These are phyloP conservation scores for Talaromyces sp. DNA, from an alignment of 2,329 filamentous ascomycete species.

Conservation along the genomic window DNA sequence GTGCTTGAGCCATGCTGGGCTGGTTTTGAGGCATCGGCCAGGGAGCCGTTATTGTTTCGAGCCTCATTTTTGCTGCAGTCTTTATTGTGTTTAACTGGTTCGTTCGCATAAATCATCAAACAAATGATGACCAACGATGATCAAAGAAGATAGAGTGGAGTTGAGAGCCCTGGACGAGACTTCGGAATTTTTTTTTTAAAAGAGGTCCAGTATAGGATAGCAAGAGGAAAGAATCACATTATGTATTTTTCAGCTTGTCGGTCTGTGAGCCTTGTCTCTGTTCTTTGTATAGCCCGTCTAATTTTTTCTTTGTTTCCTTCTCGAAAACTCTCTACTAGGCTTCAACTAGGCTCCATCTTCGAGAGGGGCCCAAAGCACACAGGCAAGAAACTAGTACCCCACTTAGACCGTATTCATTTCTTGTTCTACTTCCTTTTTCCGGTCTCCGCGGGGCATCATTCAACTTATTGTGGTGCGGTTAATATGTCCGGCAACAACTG, in stretches of 20 bases:
- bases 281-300: not conserved
- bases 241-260: not conserved
- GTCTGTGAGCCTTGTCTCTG: not conserved
- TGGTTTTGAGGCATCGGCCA: not conserved
- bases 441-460: not conserved
- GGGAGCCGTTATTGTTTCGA: not conserved
- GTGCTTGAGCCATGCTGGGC: not conserved
- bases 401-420: not conserved
- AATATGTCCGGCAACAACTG: not conserved
- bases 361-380: not conserved
- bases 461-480: not conserved
- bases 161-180: not conserved
- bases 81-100: not conserved
- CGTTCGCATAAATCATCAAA: not conserved
- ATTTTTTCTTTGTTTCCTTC: not conserved
- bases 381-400: not conserved
- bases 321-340: not conserved
- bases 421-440: not conserved
- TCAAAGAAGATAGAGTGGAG: not conserved
- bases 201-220: not conserved
- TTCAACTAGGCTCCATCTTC: not conserved
- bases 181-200: not conserved
- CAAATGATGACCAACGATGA: not conserved
- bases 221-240: not conserved
- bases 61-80: not conserved